Base-by-base conservation (phyloP, 2,329 filamentous ascomycete genomes). In the Calonectria pauciramosa region DNA sequence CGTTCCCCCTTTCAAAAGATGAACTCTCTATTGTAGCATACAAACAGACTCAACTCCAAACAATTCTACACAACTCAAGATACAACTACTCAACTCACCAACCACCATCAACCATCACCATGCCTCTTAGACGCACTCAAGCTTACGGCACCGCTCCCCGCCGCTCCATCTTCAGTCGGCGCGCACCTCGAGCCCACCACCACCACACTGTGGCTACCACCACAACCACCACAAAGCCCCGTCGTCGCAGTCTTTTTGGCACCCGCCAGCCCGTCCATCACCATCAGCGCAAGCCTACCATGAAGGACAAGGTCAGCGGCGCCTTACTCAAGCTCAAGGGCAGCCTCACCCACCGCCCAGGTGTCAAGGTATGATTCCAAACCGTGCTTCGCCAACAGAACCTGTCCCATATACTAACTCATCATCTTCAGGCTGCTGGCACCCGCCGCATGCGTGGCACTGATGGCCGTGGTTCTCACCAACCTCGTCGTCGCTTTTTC, bases 271-370 rank as follows among this genome's bases (percentile, higher is more conserved):
- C 86, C 3, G 86, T 87, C 20, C 90, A 91, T 75, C 92, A 94
- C 82, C 93, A 95, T 69, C 90, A 91, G 83, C 91, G 94, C 81
- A 91, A 93, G 80, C 89, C 91, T 4, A 91, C 89, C 49, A 87
- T 96, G 77, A 93, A 93, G 60, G 94, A 96, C 86, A 96, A 96
- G 86, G 89, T 96, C 79, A 93, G 90, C 65, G 95, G 95, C 23
- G 94, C 94, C 0, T 87, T 96, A 83, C 88, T 94, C 86, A 95
- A 91, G 87, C 85, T 96, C 76, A 92, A 92, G 84, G 94, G 95
- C 10, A 91, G 88, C 69, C 82, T 96, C 72, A 96, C 93, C 1
- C 85, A 91, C 63, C 89, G 92, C 51, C 93, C 94, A 3, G 94
- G 93, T 30, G 86, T 94, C 77, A 96, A 96, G 92, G 91, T 92